Percentiles rank a stretch among this genome's conserved stretches.
Evolutionary conservation across 257 asterid species (phyloP).

Genomic region (Euphrasia confusa): DNA sequence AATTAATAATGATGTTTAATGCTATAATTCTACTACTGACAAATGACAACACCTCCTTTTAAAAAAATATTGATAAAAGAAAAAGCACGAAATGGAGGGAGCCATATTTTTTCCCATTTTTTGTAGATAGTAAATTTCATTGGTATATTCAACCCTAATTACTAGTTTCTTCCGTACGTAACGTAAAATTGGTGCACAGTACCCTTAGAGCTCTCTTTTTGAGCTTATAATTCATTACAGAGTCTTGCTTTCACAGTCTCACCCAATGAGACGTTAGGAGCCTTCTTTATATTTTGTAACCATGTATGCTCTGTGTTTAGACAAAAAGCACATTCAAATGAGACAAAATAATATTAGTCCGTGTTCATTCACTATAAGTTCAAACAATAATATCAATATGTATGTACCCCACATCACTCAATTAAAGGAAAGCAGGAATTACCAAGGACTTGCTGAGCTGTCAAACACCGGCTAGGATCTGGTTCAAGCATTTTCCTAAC

Average conservation of each 20-base stretch:
- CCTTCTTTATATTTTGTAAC: slow-evolving; percentile 62
- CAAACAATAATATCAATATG: neutral
- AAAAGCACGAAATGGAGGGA: too few relatives aligned
- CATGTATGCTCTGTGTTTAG: slow-evolving; percentile 59
- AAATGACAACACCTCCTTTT: too few relatives aligned
- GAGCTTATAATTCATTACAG: slow-evolving; percentile 68
- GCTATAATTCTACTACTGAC: too few relatives aligned
- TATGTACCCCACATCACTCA: slow-evolving; percentile 1
- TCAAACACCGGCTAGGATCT: slow-evolving; percentile 50
- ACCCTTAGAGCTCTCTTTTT: slow-evolving; percentile 69
- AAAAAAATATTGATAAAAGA: too few relatives aligned
- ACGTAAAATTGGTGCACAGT: slow-evolving; percentile 12
- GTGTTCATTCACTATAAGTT: slow-evolving; percentile 6
- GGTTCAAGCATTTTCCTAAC: slow-evolving; percentile 76
- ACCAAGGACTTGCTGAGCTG: slow-evolving; percentile 76
- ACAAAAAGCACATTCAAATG: neutral
- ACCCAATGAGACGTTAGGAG: slow-evolving; percentile 67
- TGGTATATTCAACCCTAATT: neutral
- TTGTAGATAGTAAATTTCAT: neutral
- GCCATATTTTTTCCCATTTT: too few relatives aligned
- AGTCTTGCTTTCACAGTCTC: slow-evolving; percentile 78
- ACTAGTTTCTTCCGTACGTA: neutral
- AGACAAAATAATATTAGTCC: slow-evolving; percentile 5
- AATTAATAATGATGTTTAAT: neutral
- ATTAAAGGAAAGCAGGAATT: slow-evolving; percentile 20